phyloP scores from a whole-genome alignment of 2,329 filamentous ascomycete species.

The Apiospora kogelbergensis region DNA sequence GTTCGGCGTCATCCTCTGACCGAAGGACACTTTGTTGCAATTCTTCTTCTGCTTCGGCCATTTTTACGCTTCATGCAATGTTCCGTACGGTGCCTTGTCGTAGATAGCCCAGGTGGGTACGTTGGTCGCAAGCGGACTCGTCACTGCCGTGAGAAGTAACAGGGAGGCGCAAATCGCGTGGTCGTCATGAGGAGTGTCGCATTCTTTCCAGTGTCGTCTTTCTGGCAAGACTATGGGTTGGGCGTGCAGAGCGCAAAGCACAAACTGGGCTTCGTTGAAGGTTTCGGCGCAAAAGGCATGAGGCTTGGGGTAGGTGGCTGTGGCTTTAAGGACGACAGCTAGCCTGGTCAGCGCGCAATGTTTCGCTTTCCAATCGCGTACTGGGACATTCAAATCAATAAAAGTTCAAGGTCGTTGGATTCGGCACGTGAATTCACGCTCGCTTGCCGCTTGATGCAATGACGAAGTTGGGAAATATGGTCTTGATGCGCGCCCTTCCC shows the following conservation, averaged over 20 bases:
- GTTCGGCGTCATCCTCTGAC: constrained; percentile 45
- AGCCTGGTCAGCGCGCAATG: neutral
- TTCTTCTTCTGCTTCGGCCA: constrained; percentile 56
- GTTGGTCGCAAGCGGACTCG: constrained; percentile 1
- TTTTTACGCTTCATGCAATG: constrained; percentile 25
- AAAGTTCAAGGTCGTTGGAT: neutral
- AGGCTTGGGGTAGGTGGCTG: constrained; percentile 5
- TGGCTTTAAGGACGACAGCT: neutral
- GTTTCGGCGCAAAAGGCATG: constrained; percentile 15
- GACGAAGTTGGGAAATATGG: neutral
- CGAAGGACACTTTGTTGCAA: constrained; percentile 55
- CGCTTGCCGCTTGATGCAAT: neutral
- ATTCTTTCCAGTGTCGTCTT: constrained; percentile 7
- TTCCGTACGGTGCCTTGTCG: neutral
- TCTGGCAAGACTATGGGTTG: neutral
- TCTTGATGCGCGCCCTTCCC: neutral
- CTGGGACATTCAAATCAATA: neutral
- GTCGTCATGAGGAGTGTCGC: constrained; percentile 8
- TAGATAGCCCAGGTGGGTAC: neutral
- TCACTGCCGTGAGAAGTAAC: neutral
- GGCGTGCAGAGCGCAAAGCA: neutral
- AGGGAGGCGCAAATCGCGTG: constrained; percentile 11
- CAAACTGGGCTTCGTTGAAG: neutral
- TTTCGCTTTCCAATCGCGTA: neutral
- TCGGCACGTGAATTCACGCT: neutral